Base-by-base conservation (phyloP, 768 basidiomycete species). In the Kwoniella bestiolae region DNA sequence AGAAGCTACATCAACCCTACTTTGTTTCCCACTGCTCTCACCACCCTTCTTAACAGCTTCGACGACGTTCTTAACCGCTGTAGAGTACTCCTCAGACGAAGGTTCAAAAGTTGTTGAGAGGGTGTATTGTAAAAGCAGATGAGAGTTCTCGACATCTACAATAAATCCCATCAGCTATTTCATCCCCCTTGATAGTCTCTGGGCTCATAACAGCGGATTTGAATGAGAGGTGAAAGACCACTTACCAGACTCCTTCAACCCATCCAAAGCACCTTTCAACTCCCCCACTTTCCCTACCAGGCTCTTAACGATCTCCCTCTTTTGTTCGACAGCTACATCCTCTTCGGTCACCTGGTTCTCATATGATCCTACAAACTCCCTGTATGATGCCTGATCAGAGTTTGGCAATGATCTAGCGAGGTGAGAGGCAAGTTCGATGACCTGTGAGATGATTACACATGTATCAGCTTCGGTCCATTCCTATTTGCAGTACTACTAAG, bases 161-260 rank as follows among this genome's bases (percentile, higher is more conserved):
- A 23, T 29, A 28, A 6, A 8, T 51, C 18, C 8, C 18, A 41
- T 41, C 38, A 41, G 38, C 38, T 41, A 41, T 31, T 56, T 25
- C 32, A n/a, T n/a, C n/a, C n/a, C n/a, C n/a, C n/a, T n/a, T n/a
- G n/a, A n/a, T n/a, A n/a, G n/a, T n/a, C n/a, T n/a, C n/a, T n/a
- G n/a, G n/a, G 38, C 3, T 41, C 38, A 16, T 14, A 16, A 41
- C 8, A 41, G 12, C 38, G 12, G 18, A 41, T 41, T 14, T 11
- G 38, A 41, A 5, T 41, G 18, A 41, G 35, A 38, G 35, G 11
- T 38, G 9, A 2, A 38, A 2, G 18, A 12, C 35, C 26, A 72
- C 79, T 56, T 50, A 80, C 79, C 79, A 34, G 68, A 55, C 65
- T 80, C 79, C 52, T 74, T 75, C n/a, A 61, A 12, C 21, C 64